phyloP scores from a whole-genome alignment of 2,329 filamentous ascomycete species.

The Sclerotinia subarctica region DNA sequence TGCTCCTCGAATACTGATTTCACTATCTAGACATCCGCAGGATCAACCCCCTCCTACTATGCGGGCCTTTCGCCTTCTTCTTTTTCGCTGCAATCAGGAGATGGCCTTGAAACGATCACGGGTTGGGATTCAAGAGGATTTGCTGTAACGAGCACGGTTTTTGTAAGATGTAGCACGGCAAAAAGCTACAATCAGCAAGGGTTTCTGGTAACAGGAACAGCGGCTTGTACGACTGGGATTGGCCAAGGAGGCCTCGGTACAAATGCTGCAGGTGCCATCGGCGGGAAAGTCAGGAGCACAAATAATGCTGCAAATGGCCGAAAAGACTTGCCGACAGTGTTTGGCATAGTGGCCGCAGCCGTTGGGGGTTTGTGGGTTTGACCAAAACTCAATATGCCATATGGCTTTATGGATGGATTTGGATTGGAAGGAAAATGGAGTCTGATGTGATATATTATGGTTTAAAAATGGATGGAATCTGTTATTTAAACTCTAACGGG shows the following conservation, averaged over 20 bases:
- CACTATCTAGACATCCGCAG: constrained; percentile 43
- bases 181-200: constrained; percentile 47
- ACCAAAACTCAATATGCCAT: neutral
- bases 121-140: constrained; percentile 50
- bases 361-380: constrained; percentile 5
- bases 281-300: constrained; percentile 28
- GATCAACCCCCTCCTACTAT: constrained; percentile 51
- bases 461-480: neutral
- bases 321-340: constrained; percentile 15
- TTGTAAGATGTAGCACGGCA: constrained; percentile 39
- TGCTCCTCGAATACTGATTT: constrained; percentile 31
- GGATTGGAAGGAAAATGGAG: neutral
- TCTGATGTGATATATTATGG: neutral
- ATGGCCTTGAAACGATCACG: constrained; percentile 41
- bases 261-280: constrained; percentile 24
- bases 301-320: constrained; percentile 27
- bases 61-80: constrained; percentile 47
- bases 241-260: constrained; percentile 23
- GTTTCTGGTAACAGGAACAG: constrained; percentile 41
- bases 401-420: neutral
- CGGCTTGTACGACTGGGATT: constrained; percentile 15
- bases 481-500: neutral
- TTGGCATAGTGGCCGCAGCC: constrained; percentile 1
- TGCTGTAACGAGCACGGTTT: constrained; percentile 45
- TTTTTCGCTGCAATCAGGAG: constrained; percentile 39